These are phyloP conservation scores for Vaccinium myrtillus DNA, from an alignment of 148 eudicot genomes.

Conservation along the genomic window DNA sequence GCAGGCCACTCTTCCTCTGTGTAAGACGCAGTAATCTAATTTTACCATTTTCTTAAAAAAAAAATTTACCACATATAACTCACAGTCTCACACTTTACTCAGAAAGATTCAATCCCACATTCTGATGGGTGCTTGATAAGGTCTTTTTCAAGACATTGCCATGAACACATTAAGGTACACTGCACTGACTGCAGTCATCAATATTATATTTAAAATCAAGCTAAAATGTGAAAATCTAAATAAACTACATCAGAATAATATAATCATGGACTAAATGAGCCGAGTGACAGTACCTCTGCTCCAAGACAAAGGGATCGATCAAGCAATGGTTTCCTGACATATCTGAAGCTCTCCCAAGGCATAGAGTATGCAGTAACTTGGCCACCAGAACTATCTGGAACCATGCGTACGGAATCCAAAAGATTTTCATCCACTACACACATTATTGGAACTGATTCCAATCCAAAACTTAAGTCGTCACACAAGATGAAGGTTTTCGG, in stretches of 20 bases:
- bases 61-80: neutral
- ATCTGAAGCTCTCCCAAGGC: slow-evolving; percentile 94
- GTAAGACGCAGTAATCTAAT: neutral
- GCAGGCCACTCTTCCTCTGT: neutral
- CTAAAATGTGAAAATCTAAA: neutral
- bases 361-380: slow-evolving; percentile 44
- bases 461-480: slow-evolving; percentile 88
- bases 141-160: neutral
- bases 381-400: slow-evolving; percentile 55
- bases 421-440: slow-evolving; percentile 89
- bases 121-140: neutral
- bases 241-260: neutral
- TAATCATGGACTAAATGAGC: neutral
- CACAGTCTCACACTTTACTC: neutral
- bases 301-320: slow-evolving; percentile 48
- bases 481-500: slow-evolving; percentile 66
- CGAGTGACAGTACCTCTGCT: slow-evolving; percentile 54
- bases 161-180: neutral
- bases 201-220: neutral
- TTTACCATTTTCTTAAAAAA: neutral
- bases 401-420: slow-evolving; percentile 51
- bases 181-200: neutral
- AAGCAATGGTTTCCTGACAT: slow-evolving; percentile 59
- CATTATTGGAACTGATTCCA: slow-evolving; percentile 67
- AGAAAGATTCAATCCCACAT: neutral